Conservation (phyloP, 768 basidiomycete genomes). For the Lentinus brumalis region DNA sequence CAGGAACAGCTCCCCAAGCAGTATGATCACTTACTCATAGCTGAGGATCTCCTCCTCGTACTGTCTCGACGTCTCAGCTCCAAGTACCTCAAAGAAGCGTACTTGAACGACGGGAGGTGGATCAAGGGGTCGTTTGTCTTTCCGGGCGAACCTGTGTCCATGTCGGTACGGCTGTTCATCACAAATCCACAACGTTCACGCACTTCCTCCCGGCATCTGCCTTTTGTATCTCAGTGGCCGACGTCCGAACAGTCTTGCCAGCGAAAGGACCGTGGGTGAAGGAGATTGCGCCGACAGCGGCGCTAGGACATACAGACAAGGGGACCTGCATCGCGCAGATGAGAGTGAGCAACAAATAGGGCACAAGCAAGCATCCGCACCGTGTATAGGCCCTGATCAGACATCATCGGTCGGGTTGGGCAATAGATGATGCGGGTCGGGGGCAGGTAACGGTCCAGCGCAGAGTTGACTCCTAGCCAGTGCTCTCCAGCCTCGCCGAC, state of each 20-base stretch:
- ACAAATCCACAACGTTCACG: background rate
- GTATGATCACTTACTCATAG: conserved; percentile 18
- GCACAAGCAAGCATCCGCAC: background rate
- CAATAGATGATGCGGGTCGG: too few species aligned
- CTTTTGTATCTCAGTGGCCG: conserved; percentile 10
- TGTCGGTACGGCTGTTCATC: background rate
- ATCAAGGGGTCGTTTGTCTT: conserved; percentile 29
- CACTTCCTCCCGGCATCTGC: conserved; percentile 14
- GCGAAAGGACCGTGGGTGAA: conserved; percentile 7
- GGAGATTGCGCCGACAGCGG: background rate
- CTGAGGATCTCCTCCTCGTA: conserved; percentile 20
- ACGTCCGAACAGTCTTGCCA: background rate
- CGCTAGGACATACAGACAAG: background rate
- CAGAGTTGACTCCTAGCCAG: too few species aligned
- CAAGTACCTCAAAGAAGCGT: conserved; percentile 22
- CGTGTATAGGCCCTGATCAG: background rate
- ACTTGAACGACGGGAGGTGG: conserved; percentile 30
- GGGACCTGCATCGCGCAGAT: background rate
- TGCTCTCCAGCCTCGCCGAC: too few species aligned
- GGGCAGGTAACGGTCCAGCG: too few species aligned
- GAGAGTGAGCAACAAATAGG: background rate
- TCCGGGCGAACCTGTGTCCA: conserved; percentile 23
- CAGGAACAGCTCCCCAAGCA: background rate
- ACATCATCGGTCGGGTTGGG: background rate
- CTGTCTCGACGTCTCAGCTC: conserved; percentile 9